Conservation (phyloP, 768 basidiomycete species). For the Termitomyces sp. region DNA sequence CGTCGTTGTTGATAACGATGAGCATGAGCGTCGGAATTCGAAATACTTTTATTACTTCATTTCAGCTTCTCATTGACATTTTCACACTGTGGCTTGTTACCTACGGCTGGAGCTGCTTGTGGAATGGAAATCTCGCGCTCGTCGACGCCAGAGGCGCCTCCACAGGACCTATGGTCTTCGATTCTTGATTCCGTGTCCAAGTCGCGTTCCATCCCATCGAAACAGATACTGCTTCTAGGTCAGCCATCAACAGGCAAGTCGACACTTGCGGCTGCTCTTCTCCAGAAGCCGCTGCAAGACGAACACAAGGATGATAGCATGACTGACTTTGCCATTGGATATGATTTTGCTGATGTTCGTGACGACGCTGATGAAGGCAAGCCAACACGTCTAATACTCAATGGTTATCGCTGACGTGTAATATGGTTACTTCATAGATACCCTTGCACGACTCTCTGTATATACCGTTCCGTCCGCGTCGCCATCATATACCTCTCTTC, state of each 20-base stretch:
- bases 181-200: constrained; percentile 87
- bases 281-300: constrained; percentile 59
- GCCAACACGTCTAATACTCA: constrained; percentile 16
- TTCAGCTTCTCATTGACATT: background rate
- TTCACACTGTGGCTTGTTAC: background rate
- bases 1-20: constrained; percentile 6
- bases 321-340: constrained; percentile 82
- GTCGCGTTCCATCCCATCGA: constrained; percentile 75
- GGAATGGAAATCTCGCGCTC: constrained; percentile 46
- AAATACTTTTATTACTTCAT: constrained; percentile 5
- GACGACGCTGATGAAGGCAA: constrained; percentile 94
- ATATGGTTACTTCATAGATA: constrained; percentile 45
- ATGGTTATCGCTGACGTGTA: background rate
- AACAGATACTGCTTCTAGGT: constrained; percentile 83
- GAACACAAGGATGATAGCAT: constrained; percentile 54
- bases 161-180: constrained; percentile 86
- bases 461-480: constrained; percentile 85
- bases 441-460: constrained; percentile 81
- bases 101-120: background rate
- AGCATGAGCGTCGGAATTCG: constrained; percentile 14
- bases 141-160: constrained; percentile 68
- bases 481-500: constrained; percentile 59
- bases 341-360: constrained; percentile 85
- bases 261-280: constrained; percentile 60
- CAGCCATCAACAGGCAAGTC: constrained; percentile 78